Conservation (phyloP, 129 eudicot species). For the Saussurea involucrata region DNA sequence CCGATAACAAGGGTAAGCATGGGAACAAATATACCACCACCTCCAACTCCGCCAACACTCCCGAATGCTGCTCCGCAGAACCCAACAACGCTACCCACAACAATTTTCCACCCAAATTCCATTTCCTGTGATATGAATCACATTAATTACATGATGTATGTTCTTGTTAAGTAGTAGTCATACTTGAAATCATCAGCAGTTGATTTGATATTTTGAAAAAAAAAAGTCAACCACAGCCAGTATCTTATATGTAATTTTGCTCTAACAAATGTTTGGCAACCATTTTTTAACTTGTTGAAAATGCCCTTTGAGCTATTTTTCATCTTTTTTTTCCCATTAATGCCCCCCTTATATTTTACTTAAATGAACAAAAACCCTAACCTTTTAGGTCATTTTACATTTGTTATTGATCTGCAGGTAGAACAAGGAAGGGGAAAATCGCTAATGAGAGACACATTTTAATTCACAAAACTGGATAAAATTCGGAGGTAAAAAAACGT, state of each 20-base stretch:
- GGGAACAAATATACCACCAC: slow-evolving; percentile 92
- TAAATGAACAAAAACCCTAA: not conserved
- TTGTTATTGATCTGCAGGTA: not conserved
- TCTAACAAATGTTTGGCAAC: not conserved
- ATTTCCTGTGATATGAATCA: slow-evolving; percentile 70
- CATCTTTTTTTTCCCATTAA: not conserved
- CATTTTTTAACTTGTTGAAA: too few species aligned
- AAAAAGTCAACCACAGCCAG: not conserved
- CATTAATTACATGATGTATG: not conserved
- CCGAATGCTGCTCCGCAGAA: slow-evolving; percentile 96
- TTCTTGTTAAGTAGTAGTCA: not conserved
- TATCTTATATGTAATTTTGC: not conserved
- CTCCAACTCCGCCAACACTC: slow-evolving; percentile 98
- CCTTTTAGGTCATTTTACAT: not conserved
- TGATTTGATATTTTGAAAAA: not conserved
- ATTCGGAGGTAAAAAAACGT: not conserved
- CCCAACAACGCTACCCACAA: slow-evolving; percentile 73
- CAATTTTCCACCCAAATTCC: slow-evolving; percentile 70
- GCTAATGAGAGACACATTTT: not conserved
- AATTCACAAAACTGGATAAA: not conserved
- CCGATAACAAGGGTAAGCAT: slow-evolving; percentile 85
- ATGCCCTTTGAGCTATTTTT: not conserved
- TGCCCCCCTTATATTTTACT: not conserved
- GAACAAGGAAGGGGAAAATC: not conserved
- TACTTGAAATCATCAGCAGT: not conserved